Base-by-base conservation (phyloP, 768 basidiomycete genomes). In the Termitomyces eurrhizus region DNA sequence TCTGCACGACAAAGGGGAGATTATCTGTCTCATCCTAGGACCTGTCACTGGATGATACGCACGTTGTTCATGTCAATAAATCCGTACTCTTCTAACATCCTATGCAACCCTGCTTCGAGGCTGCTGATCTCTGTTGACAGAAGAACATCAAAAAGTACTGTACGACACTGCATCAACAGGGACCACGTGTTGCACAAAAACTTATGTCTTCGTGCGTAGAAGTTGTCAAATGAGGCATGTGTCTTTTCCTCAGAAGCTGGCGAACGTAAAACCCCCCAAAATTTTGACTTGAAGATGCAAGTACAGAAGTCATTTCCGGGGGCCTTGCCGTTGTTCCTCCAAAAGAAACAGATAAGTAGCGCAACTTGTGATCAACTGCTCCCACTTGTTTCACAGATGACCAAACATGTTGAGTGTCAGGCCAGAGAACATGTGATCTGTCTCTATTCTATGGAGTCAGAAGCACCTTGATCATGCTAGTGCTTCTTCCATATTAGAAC, bases 401-500 rank as follows among this genome's bases (percentile, higher is more conserved):
- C 50, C 12, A 35, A 33, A 35, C 21, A 36, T n/a, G 18, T 11
- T 33, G 21, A 16, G 24, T 37, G 24, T 39, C 36, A 26, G 24
- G 8, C 26, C 52, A 52, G 24, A 21, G 12, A 51, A 35, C 33
- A 35, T 48, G 16, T 18, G 12, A 39, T 18, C 18, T 53, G 37
- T 36, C 12, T 18, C 12, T 18, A 18, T 26, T 37, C 21, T 7
- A 44, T 2, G 24, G 8, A 3, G 9, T n/a, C 53, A 18, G 26
- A 54, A n/a, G 53, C 26, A 41, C 4, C 6, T 54, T 7, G 6
- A 44, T 55, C 41, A 42, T 55, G 41, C 41, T 32, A 42, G 39
- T 29, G 9, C 29, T 55, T 55, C 41, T 42, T 42, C 54, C 41
- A 55, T 44, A 44, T 42, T n/a, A 41, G 54, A 55, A 55, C 41